A percentile compares a stretch with the other conserved stretches of the same genome.
Conservation (phyloP, 2,329 filamentous ascomycete species). For the Clarireedia monteithiana region DNA sequence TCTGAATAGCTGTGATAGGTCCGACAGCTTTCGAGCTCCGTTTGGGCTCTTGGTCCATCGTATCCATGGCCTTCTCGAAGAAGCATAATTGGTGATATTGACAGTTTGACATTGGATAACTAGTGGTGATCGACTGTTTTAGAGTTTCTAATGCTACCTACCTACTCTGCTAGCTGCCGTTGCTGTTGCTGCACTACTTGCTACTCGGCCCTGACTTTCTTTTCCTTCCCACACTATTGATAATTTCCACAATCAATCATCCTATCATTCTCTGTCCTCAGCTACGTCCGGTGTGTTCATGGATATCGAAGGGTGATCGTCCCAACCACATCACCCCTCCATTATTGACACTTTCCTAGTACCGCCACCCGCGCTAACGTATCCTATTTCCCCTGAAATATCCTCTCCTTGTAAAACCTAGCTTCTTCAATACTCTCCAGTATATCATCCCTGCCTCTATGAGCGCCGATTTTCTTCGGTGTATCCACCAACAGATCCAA, state of each 20-base stretch:
- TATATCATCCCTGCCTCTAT: conserved; percentile 84
- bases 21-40: too few relatives aligned
- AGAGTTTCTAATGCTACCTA: too few relatives aligned
- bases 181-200: background rate
- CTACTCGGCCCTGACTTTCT: background rate
- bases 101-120: too few relatives aligned
- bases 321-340: background rate
- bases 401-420: conserved; percentile 64
- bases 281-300: background rate
- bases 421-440: conserved; percentile 93
- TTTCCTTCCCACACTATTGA: background rate
- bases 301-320: background rate
- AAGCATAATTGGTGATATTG: too few relatives aligned
- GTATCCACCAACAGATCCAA: conserved; percentile 50
- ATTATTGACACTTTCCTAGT: background rate
- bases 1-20: too few relatives aligned
- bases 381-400: conserved; percentile 44
- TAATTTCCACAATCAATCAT: background rate
- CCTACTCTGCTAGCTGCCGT: too few relatives aligned
- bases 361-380: background rate
- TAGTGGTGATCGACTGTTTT: too few relatives aligned
- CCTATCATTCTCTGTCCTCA: background rate
- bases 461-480: conserved; percentile 66
- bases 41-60: too few relatives aligned
- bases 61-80: too few relatives aligned